phyloP scores from a whole-genome alignment of 2,329 filamentous ascomycete species.

The Fusarium sp. region DNA sequence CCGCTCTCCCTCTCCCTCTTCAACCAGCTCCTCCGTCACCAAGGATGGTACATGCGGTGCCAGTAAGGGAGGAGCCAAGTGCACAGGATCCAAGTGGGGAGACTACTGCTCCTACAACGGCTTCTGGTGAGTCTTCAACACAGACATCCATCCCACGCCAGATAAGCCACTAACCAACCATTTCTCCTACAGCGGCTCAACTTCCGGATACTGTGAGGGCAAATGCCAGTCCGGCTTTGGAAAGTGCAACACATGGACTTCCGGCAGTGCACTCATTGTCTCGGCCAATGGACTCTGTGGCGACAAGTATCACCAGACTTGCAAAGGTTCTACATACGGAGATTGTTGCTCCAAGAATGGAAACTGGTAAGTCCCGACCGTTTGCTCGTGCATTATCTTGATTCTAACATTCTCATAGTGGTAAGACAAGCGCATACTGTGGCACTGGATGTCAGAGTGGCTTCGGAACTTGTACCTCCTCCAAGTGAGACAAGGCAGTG shows the following conservation, averaged over 20 bases:
- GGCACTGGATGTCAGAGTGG: constrained; percentile 7
- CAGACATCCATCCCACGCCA: too few relatives aligned
- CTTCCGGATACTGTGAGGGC: constrained; percentile 44
- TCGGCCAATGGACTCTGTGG: constrained; percentile 37
- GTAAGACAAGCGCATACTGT: constrained; percentile 23
- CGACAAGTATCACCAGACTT: constrained; percentile 34
- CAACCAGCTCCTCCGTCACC: constrained; percentile 4
- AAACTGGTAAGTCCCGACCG: constrained; percentile 8
- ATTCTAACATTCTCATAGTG: neutral
- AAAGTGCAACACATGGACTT: constrained; percentile 40
- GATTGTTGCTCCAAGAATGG: constrained; percentile 23
- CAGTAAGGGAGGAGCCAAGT: constrained; percentile 42
- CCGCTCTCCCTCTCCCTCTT: neutral
- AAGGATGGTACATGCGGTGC: constrained; percentile 51
- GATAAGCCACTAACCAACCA: neutral
- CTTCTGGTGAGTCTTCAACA: constrained; percentile 46
- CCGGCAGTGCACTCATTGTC: constrained; percentile 13
- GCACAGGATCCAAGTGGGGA: constrained; percentile 48
- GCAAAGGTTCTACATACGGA: constrained; percentile 28
- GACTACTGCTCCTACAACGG: constrained; percentile 53
- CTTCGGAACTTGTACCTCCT: constrained; percentile 8
- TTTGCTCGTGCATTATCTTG: neutral
- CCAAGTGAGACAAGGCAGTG: neutral
- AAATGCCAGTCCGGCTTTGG: constrained; percentile 49
- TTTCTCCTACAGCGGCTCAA: neutral